A percentile compares a stretch with the other conserved stretches of the same genome.
Conservation (phyloP, 441 rosid genomes). For the Pelargonium myrrhifolium region DNA sequence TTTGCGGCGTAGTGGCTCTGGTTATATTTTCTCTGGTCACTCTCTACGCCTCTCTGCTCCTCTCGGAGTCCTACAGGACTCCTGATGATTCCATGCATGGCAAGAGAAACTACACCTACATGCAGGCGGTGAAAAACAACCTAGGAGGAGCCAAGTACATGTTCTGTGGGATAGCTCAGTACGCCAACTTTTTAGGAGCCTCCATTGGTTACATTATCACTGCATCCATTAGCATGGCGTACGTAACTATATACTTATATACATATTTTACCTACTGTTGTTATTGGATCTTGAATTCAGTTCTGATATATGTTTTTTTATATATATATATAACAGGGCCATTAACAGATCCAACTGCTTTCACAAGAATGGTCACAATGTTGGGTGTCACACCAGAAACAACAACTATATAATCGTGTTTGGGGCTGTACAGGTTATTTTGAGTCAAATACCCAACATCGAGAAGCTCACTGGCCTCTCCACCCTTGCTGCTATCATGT, state of each 20-base stretch:
- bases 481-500: slow-evolving; percentile 34
- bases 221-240: slow-evolving; percentile 40
- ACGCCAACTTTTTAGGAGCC: slow-evolving; percentile 29
- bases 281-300: neutral
- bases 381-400: slow-evolving; percentile 24
- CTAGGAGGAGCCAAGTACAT: slow-evolving; percentile 14
- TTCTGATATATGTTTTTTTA: too few species aligned
- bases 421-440: slow-evolving; percentile 25
- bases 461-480: slow-evolving; percentile 36
- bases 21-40: slow-evolving; percentile 21
- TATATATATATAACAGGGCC: slow-evolving; percentile 32
- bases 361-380: slow-evolving; percentile 29
- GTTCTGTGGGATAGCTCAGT: slow-evolving; percentile 35
- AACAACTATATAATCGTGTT: slow-evolving; percentile 27
- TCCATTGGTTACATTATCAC: slow-evolving; percentile 38
- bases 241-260: slow-evolving; percentile 6
- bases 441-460: slow-evolving; percentile 36
- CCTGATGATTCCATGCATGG: slow-evolving; percentile 28
- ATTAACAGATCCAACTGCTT: slow-evolving; percentile 33
- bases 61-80: slow-evolving; percentile 30
- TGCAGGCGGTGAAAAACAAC: slow-evolving; percentile 27
- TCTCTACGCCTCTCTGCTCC: slow-evolving; percentile 25
- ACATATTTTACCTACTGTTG: neutral
- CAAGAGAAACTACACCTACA: slow-evolving; percentile 26
- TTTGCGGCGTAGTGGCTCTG: neutral